These are phyloP conservation scores for Penicillium argentinense DNA, from an alignment of 495 filamentous ascomycete species.

Conservation along the genomic window DNA sequence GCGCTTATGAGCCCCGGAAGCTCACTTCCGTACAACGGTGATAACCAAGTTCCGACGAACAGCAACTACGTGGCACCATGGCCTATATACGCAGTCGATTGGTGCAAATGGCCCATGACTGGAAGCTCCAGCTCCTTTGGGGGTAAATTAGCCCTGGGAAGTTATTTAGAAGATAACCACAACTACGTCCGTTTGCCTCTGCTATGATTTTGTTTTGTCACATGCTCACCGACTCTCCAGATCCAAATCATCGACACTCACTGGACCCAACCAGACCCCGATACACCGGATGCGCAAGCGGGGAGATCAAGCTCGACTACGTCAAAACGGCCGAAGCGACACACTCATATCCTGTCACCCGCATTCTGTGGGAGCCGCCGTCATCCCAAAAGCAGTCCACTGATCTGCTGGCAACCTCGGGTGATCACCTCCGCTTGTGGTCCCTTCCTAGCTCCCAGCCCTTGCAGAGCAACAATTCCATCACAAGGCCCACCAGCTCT, in stretches of 20 bases:
- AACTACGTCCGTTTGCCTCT: constrained; percentile 71
- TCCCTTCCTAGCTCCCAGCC: constrained; percentile 67
- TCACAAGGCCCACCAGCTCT: constrained; percentile 65
- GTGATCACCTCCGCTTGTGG: constrained; percentile 95
- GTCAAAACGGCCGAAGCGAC: constrained; percentile 95
- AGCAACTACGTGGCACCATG: constrained; percentile 94
- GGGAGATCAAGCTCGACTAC: constrained; percentile 84
- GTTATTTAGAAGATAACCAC: constrained; percentile 95
- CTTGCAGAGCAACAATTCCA: constrained; percentile 61
- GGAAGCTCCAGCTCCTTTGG: constrained; percentile 63
- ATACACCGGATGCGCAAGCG: constrained; percentile 61
- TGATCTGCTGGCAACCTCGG: constrained; percentile 92
- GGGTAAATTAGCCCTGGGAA: constrained; percentile 91
- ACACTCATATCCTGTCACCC: constrained; percentile 95
- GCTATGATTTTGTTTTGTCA: neutral
- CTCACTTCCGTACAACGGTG: constrained; percentile 42
- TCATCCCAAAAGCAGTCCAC: constrained; percentile 97
- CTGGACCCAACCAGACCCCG: constrained; percentile 65
- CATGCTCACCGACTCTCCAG: constrained; percentile 45
- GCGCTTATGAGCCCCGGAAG: constrained; percentile 45
- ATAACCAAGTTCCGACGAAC: constrained; percentile 57
- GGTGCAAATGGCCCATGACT: constrained; percentile 97
- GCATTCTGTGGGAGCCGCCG: constrained; percentile 95
- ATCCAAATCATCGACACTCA: constrained; percentile 97
- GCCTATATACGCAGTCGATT: constrained; percentile 95